Conservation (phyloP, 257 asterid genomes). For the Cruciata laevipes region DNA sequence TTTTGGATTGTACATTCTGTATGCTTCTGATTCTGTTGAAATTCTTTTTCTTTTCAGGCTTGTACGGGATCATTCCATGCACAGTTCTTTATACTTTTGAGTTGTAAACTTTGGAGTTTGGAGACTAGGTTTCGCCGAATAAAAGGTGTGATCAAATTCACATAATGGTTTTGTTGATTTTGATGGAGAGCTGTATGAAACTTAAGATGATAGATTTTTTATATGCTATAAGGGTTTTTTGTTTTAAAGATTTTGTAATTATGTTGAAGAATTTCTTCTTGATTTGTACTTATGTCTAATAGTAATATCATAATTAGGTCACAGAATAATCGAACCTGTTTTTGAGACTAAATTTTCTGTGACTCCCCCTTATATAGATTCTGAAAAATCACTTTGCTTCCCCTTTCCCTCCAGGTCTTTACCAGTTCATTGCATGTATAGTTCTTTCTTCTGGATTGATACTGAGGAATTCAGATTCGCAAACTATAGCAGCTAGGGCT, state of each 20-base stretch:
- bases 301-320: background rate
- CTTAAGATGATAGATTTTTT: no score
- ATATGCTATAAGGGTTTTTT: no score
- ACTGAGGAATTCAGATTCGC: no score
- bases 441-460: no score
- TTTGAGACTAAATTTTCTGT: no score
- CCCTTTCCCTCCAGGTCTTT: no score
- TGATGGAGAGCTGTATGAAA: background rate
- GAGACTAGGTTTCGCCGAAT: background rate
- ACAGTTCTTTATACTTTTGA: background rate
- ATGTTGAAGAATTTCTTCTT: background rate
- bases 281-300: background rate
- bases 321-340: background rate
- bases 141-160: slow-evolving; percentile 4
- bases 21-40: background rate
- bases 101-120: slow-evolving; percentile 6
- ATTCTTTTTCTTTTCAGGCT: background rate
- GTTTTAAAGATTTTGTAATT: no score
- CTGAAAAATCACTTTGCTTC: background rate
- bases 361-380: background rate
- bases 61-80: background rate
- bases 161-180: background rate
- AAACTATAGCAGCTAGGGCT: no score
- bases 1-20: background rate
- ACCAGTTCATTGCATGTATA: no score